Evolutionary conservation across 2,329 filamentous ascomycete species (phyloP), one percentile per base, ranked within the genome.

Genomic region (Xylariales sp.): DNA sequence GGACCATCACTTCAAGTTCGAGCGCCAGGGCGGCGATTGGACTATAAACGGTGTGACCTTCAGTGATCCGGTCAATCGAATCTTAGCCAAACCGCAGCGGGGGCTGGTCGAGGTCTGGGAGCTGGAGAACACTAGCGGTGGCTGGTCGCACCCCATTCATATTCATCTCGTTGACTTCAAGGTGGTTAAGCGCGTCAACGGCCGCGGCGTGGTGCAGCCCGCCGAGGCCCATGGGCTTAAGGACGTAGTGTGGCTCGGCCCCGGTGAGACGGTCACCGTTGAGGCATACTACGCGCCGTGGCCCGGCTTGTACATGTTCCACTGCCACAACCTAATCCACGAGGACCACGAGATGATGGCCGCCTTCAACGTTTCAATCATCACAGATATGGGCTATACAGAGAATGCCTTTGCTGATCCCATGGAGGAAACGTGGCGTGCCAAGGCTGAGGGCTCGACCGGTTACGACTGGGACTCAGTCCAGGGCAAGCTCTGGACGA

Each of bases 101-200:
- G 70, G 70, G 31, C 62, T 61, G 4, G 62, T 68, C 5, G 66
- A 74, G 54, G 60, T 67, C 33, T 75, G 69, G 69, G 60, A 68
- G 50, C 57, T 75, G 7, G 60, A 65, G 41, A 77, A 80, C 52
- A 60, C 57, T 20, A 63, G 62, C 12, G 72, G 69, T 11, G 68
- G 65, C 21, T 73, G 71, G 53, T 65, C 67, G 2, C 75, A 79
- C 46, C 75, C 74, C 1, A 59, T 72, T 25, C 76, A 80, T 52
- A 68, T 80, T 34, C 76, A 81, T 48, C 62, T 80, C 1, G 68
- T 81, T 33, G 75, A 79, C 48, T 74, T 81, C 54, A 67, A 71
- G 40, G 61, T 80, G 24, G 47, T 78, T 19, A 62, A 59, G 10
- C 69, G 76, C 14, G 65, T 51, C 0, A 68, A 69, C 8, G 66